phyloP scores from a whole-genome alignment of 2,329 filamentous ascomycete species.

The Trichophyton rubrum region DNA sequence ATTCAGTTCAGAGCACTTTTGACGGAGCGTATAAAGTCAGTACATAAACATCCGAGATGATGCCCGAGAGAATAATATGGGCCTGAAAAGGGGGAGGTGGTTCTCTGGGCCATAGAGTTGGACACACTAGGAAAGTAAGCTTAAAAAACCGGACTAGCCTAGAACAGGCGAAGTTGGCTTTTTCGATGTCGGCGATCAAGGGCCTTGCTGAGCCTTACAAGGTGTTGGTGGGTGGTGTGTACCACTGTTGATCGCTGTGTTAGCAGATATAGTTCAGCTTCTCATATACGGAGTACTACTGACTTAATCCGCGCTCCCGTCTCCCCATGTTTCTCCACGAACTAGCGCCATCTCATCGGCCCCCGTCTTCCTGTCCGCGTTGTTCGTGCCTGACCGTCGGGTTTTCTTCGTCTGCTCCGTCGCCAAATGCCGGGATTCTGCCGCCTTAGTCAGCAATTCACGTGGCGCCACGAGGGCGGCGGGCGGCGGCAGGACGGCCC shows the following conservation, averaged over 20 bases:
- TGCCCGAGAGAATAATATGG: not conserved
- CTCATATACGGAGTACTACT: too few relatives aligned
- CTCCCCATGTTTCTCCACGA: too few relatives aligned
- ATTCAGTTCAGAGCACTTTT: too few relatives aligned
- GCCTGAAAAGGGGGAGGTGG: not conserved
- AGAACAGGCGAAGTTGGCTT: not conserved
- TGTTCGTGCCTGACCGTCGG: too few relatives aligned
- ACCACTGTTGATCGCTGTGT: not conserved
- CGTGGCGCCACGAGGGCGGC: slow-evolving; percentile 1
- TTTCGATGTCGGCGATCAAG: not conserved
- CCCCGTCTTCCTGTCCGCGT: too few relatives aligned
- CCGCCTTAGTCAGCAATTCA: not conserved
- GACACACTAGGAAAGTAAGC: not conserved
- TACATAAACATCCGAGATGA: too few relatives aligned
- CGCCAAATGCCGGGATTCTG: not conserved
- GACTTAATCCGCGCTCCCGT: too few relatives aligned
- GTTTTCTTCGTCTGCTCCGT: too few relatives aligned
- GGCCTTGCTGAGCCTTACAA: not conserved
- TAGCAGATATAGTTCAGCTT: too few relatives aligned
- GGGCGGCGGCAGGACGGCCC: not conserved
- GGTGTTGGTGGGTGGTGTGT: not conserved
- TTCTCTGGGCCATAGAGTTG: not conserved
- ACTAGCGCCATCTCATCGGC: too few relatives aligned
- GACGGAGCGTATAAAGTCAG: too few relatives aligned
- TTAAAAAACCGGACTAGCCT: not conserved